Evolutionary conservation across 2,329 filamentous ascomycete species (phyloP), one percentile per base, ranked within the genome.

Genomic region (Pleoardoris graminearum): DNA sequence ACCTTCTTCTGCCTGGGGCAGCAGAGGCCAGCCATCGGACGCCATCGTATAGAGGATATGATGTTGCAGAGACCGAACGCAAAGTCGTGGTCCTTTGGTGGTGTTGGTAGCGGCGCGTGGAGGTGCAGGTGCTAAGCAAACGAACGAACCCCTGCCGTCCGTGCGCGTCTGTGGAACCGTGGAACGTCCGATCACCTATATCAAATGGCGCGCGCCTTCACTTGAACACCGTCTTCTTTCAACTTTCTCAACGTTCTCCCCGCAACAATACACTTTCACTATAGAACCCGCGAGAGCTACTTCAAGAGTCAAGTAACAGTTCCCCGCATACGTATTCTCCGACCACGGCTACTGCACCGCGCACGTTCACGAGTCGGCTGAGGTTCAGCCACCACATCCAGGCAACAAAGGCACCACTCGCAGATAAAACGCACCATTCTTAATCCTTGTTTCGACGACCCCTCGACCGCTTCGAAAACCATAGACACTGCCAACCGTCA

Each of bases 1-100:
- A 76, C 77, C 77, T 76, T 91, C 88, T 60, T 91, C 88, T 58
- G 82, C 81, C 61, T 89, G 87, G 50, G 91, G 87, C 43, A 95
- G 79, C 42, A 92, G 78, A 38, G 82, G 80, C 79, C 87, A 91
- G 3, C 67, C 54, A 70, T 61, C 51, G 27, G 51, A 76, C 48
- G 77, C 70, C 82, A 85, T 85, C 42, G 32, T 47, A 32, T 25
- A 25, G 23, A 19, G 12, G 17, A 10, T 7, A 16, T 4, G 14
- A 36, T 17, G 33, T 16, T 33, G 10, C n/a, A 12, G 11, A 36
- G 33, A 16, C 14, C n/a, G n/a, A n/a, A n/a, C n/a, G n/a, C n/a
- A n/a, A n/a, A 17, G 14, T 16, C 5, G 33, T 16, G 33, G 33
- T 32, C 11, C 30, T 10, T 14, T 5, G 30, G 30, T 32, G 30